Conservation (phyloP, 2,329 filamentous ascomycete genomes). For the Hirsutella minnesotensis region DNA sequence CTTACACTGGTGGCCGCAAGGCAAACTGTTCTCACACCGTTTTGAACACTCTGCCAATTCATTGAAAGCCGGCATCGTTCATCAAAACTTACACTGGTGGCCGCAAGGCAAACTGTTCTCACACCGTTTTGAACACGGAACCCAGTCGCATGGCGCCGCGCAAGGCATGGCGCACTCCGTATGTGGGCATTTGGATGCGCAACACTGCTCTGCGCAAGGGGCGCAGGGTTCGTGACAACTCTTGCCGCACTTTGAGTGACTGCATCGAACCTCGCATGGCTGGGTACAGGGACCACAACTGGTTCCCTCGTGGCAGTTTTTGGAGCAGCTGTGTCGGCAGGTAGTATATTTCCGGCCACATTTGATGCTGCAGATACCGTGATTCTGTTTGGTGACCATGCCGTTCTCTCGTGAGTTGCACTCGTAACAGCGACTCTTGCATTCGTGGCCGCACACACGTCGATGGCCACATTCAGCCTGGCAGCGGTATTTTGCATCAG, state of each 20-base stretch:
- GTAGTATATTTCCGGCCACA: constrained; percentile 39
- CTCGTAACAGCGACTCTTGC: constrained; percentile 31
- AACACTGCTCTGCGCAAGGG: constrained; percentile 45
- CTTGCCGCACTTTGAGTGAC: constrained; percentile 42
- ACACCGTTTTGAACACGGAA: constrained; percentile 54
- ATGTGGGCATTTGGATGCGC: constrained; percentile 45
- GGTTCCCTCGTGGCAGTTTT: constrained; percentile 37
- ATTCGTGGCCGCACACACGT: constrained; percentile 48
- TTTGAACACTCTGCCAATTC: too few species aligned
- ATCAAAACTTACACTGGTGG: too few species aligned
- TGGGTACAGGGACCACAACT: constrained; percentile 34
- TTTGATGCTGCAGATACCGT: constrained; percentile 32
- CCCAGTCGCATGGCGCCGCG: constrained; percentile 53
- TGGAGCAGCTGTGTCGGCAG: constrained; percentile 43
- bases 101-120: constrained; percentile 39
- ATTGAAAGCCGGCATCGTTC: too few species aligned
- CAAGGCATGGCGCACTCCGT: constrained; percentile 42
- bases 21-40: constrained; percentile 39
- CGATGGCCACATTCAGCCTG: constrained; percentile 27
- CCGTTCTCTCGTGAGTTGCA: constrained; percentile 31
- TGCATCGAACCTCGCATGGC: constrained; percentile 43
- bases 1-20: constrained; percentile 50
- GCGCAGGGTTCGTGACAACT: constrained; percentile 47
- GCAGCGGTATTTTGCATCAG: constrained; percentile 31
- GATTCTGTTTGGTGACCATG: constrained; percentile 19